These are phyloP conservation scores for Tetrapisispora taiwanensis DNA, from an alignment of 805 yeast species.

Conservation along the genomic window DNA sequence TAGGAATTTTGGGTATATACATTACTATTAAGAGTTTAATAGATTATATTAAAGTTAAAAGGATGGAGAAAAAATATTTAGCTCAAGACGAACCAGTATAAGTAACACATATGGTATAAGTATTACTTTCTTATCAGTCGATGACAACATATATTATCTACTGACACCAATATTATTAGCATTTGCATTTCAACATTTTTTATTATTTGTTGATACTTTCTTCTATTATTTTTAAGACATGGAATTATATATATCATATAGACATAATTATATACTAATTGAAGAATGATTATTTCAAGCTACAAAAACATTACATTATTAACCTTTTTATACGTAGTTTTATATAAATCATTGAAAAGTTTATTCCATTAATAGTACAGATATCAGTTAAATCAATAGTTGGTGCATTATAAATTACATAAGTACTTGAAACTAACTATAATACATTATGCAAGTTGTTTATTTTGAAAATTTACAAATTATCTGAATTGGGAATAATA, in stretches of 20 bases:
- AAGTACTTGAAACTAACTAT: background rate
- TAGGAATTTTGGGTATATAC: conserved; percentile 60
- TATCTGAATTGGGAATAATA: conserved; percentile 51
- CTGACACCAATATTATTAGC: background rate
- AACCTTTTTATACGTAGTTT: no score
- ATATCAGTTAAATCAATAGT: no score
- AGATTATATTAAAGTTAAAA: conserved; percentile 67
- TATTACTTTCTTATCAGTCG: background rate
- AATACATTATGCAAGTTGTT: background rate
- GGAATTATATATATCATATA: no score
- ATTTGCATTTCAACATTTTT: background rate
- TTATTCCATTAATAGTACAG: no score
- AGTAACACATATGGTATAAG: no score
- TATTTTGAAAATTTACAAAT: background rate
- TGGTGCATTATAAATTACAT: no score
- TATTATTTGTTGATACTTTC: no score
- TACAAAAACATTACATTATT: no score
- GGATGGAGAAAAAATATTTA: conserved; percentile 45
- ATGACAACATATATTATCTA: background rate
- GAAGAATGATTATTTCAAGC: no score
- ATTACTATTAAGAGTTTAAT: conserved; percentile 56
- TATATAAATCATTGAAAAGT: no score
- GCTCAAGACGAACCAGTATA: conserved; percentile 13
- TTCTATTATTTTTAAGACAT: no score
- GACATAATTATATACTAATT: no score